Evolutionary conservation across 305 asterid species (phyloP).

Genomic region (Lippia alba): DNA sequence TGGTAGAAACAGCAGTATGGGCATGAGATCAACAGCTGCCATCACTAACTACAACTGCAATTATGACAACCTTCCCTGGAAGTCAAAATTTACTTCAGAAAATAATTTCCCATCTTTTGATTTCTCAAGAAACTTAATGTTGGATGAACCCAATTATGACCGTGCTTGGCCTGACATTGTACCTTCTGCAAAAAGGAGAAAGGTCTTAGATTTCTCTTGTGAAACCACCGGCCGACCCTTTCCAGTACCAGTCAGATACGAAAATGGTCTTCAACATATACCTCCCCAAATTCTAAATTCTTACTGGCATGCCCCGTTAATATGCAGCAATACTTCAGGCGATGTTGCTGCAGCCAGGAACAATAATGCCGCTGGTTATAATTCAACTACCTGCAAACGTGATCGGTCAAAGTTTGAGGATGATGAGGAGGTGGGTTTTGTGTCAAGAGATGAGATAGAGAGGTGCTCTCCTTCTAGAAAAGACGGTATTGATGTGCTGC

Average conservation of each 20-base stretch:
- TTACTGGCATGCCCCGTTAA: constrained; percentile 31
- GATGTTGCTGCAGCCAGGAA: constrained; percentile 34
- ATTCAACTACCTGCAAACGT: constrained; percentile 49
- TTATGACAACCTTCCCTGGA: constrained; percentile 21
- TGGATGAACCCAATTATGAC: constrained; percentile 36
- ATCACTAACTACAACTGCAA: constrained; percentile 31
- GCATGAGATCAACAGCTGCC: constrained; percentile 27
- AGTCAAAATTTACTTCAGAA: constrained; percentile 27
- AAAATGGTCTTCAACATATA: constrained; percentile 35
- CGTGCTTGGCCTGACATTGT: constrained; percentile 36
- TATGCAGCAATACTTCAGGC: constrained; percentile 21
- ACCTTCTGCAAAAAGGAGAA: constrained; percentile 57
- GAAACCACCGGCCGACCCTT: constrained; percentile 45
- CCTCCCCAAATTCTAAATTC: constrained; percentile 31
- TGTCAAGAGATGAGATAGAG: constrained; percentile 76
- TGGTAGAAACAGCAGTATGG: constrained; percentile 43
- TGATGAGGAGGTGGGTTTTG: constrained; percentile 42
- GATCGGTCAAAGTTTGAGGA: constrained; percentile 58
- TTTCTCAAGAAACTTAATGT: constrained; percentile 31
- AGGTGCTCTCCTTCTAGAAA: constrained; percentile 71
- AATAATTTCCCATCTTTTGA: constrained; percentile 35
- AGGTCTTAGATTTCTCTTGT: constrained; percentile 46
- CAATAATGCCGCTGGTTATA: constrained; percentile 38
- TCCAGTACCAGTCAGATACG: constrained; percentile 39
- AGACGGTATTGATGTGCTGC: constrained; percentile 70